Evolutionary conservation across 768 basidiomycete species (phyloP).

Genomic region (Termitomyces bulborhizus): DNA sequence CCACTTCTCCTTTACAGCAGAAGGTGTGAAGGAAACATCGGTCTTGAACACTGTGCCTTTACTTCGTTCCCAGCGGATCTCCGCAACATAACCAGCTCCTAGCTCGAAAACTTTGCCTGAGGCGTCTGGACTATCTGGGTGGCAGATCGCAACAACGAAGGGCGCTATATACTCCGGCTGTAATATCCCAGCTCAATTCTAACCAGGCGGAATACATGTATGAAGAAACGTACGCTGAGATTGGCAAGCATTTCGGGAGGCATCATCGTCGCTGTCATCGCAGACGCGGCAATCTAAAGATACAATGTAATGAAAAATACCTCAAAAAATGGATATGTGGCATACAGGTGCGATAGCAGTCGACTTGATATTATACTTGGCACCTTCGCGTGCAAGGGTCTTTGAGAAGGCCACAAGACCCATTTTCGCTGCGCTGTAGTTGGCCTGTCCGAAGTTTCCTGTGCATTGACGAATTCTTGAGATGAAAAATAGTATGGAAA

Average conservation of each 20-base stretch:
- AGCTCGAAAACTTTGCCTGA: slow-evolving; percentile 86
- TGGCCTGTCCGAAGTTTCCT: slow-evolving; percentile 96
- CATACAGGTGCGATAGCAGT: slow-evolving; percentile 87
- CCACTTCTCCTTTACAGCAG: slow-evolving; percentile 88
- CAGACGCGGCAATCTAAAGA: slow-evolving; percentile 82
- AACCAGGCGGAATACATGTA: background rate
- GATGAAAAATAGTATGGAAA: background rate
- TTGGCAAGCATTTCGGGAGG: slow-evolving; percentile 91
- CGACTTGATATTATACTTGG: slow-evolving; percentile 83
- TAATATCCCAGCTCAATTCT: slow-evolving; percentile 2
- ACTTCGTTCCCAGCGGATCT: slow-evolving; percentile 91
- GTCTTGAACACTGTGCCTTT: slow-evolving; percentile 86
- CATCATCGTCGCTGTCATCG: slow-evolving; percentile 95
- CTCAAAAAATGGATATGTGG: background rate
- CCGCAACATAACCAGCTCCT: slow-evolving; percentile 88
- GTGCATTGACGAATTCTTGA: background rate
- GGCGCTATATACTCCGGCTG: slow-evolving; percentile 92
- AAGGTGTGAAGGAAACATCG: slow-evolving; percentile 87
- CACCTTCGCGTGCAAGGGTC: slow-evolving; percentile 88
- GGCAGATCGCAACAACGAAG: slow-evolving; percentile 81
- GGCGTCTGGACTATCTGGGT: slow-evolving; percentile 76
- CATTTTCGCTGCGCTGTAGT: slow-evolving; percentile 99
- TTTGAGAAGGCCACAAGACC: slow-evolving; percentile 89
- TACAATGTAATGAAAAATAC: background rate
- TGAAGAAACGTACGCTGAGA: slow-evolving; percentile 49